phyloP scores from a whole-genome alignment of 345 rosid genomes.

The Dovyalis caffra region DNA sequence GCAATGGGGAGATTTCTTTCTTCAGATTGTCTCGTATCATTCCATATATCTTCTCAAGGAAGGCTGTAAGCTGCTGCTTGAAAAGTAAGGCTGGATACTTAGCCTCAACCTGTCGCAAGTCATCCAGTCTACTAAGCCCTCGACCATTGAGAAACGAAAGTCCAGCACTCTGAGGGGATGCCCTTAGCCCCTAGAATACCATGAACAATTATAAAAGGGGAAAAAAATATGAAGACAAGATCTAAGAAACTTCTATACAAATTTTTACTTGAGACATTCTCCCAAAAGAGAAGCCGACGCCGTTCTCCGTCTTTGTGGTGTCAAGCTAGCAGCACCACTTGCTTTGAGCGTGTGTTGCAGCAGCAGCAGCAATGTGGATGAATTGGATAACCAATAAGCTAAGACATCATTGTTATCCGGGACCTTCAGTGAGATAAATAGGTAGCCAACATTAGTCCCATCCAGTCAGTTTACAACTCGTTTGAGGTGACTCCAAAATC shows the following conservation, averaged over 20 bases:
- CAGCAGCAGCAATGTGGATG: slow-evolving; percentile 78
- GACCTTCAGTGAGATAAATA: slow-evolving; percentile 50
- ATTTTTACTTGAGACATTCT: slow-evolving; percentile 94
- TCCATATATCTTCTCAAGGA: slow-evolving; percentile 98
- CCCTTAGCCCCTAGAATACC: slow-evolving; percentile 66
- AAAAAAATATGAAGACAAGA: neutral
- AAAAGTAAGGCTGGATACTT: slow-evolving; percentile 95
- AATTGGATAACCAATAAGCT: slow-evolving; percentile 94
- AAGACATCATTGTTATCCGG: slow-evolving; percentile 75
- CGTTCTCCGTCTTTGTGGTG: slow-evolving; percentile 95
- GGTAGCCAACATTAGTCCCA: slow-evolving; percentile 25
- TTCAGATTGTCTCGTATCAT: slow-evolving; percentile 95
- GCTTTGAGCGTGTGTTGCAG: slow-evolving; percentile 98
- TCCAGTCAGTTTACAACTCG: slow-evolving; percentile 6
- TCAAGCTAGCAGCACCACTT: slow-evolving; percentile 93
- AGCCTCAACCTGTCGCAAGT: slow-evolving; percentile 92
- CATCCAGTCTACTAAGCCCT: slow-evolving; percentile 71
- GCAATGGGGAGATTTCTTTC: slow-evolving; percentile 96
- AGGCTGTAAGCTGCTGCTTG: slow-evolving; percentile 98
- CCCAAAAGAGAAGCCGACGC: slow-evolving; percentile 90
- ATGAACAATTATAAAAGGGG: slow-evolving; percentile 13
- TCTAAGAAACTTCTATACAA: slow-evolving; percentile 10
- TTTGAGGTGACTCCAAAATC: slow-evolving; percentile 11
- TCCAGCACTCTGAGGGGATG: slow-evolving; percentile 91
- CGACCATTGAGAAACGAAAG: slow-evolving; percentile 76